phyloP scores from a whole-genome alignment of 208 protist species.

The Trypanosoma scelopori region DNA sequence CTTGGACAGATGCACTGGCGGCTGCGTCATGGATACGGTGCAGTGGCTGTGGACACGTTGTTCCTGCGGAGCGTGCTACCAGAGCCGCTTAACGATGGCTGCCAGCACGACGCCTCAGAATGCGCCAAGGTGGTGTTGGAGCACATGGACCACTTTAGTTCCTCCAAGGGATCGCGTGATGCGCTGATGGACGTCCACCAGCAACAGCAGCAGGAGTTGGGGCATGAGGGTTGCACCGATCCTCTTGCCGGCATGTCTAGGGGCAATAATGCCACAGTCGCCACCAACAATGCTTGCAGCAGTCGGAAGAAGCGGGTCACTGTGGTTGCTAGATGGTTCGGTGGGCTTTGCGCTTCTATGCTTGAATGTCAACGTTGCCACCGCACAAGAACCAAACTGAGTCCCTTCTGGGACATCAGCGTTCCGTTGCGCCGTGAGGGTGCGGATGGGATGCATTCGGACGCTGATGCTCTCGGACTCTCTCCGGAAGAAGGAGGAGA shows the following conservation, averaged over 20 bases:
- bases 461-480: background rate
- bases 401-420: conserved; percentile 55
- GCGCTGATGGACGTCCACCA: background rate
- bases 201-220: background rate
- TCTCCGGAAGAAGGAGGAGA: background rate
- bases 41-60: conserved; percentile 28
- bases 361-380: conserved; percentile 49
- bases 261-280: background rate
- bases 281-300: no score
- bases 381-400: conserved; percentile 26
- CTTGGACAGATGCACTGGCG: conserved; percentile 61
- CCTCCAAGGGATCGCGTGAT: conserved; percentile 4
- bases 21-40: conserved; percentile 20
- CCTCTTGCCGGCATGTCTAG: background rate
- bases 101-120: conserved; percentile 79
- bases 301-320: background rate
- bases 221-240: no score
- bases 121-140: conserved; percentile 64
- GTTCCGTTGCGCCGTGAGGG: conserved; percentile 21
- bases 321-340: conserved; percentile 56
- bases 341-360: conserved; percentile 37
- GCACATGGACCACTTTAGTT: conserved; percentile 36
- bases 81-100: conserved; percentile 47
- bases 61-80: conserved; percentile 40
- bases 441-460: background rate